Evolutionary conservation across 1,284 basidiomycete species (phyloP), one percentile per base, ranked within the genome.

Genomic region (Sanghuangporus weigelae): DNA sequence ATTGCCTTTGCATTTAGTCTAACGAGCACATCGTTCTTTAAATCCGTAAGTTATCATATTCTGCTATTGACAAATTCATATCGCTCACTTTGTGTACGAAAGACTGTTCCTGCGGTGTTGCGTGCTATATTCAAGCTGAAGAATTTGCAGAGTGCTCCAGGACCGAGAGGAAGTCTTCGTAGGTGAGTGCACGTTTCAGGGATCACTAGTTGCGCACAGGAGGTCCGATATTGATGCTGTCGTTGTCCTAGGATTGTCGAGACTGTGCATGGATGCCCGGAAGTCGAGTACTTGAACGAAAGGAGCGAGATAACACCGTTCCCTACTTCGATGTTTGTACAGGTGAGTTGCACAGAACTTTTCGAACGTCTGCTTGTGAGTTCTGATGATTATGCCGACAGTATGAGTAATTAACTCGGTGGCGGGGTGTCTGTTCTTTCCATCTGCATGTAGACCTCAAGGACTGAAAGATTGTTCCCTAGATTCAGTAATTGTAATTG

Each of bases 61-160:
- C 8, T 57, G 36, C 39, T 40, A 26, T 12, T 23, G 36, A 1
- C 57, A 61, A 38, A 63, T 63, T 23, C 53, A 21, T 26, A 53
- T 62, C 36, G n/a, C 4, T 55, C 58, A 44, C 40, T 12, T 4
- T 40, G 31, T 23, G 16, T 38, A 55, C 40, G 31, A 38, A 46
- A 76, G 74, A 74, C 73, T 7, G 71, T 79, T 23, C 78, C 81
- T 6, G 68, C 71, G 26, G 76, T 85, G 14, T 72, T 87, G 16
- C 76, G 77, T 4, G 73, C 75, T 14, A 78, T 87, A 38, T 81
- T 89, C 65, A 72, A 72, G 23, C 73, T 85, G 53, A 77, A 77
- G 60, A 74, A 79, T 49, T 48, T 88, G 31, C 72, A 74, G 60
- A 74, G 81, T 23, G 81, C 75, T 3, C 74, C 79, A 26, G 80